Base-by-base conservation (phyloP, 129 eudicot genomes). In the Deinandra increscens region DNA sequence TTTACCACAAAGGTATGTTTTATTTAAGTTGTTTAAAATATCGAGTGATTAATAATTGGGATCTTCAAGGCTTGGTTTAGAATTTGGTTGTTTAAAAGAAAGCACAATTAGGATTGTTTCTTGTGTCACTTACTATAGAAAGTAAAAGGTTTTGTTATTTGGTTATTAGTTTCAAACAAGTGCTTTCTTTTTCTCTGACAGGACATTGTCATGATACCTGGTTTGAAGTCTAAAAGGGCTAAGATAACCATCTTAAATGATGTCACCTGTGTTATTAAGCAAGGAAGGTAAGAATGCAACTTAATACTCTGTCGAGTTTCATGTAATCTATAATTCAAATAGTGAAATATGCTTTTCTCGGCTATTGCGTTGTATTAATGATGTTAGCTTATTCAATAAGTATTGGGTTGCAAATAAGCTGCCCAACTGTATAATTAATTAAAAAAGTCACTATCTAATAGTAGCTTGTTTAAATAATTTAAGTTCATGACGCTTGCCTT, bases 201-300 rank as follows among this genome's bases (percentile, higher is more conserved):
- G 96, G 71, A 48, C 33, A 19, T 84, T 17, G 50, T 78, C 59
- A 78, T 68, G 83, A 60, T 86, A 73, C 73, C 82, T 56, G 90
- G 96, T 50, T 72, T 80, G 0, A 80, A 83, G 69, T 66, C 86
- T 19, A 77, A 80, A 38, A 46, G 67, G 62, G 87, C 93, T 9
- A 83, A 78, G 26, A 60, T 86, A 69, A 75, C 71, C 64, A 89
- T 89, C 63, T 42, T 86, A 15, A 75, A 73, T 4, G 86, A 79
- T 17, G 84, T 89, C 64, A 86, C 83, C 78, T 90, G 96, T 18
- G 72, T 84, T 63, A 79, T 89, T 37, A 89, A 79, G 82, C 96
- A 93, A 49, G 93, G 94, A 80, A 86, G 90, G 96, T 89, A 76
- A 20, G 79, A 26, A 51, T 17, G 42, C 15, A 61, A 53, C 17